Evolutionary conservation across 345 rosid genomes (phyloP).

Genomic region (Melastoma malabathricum): DNA sequence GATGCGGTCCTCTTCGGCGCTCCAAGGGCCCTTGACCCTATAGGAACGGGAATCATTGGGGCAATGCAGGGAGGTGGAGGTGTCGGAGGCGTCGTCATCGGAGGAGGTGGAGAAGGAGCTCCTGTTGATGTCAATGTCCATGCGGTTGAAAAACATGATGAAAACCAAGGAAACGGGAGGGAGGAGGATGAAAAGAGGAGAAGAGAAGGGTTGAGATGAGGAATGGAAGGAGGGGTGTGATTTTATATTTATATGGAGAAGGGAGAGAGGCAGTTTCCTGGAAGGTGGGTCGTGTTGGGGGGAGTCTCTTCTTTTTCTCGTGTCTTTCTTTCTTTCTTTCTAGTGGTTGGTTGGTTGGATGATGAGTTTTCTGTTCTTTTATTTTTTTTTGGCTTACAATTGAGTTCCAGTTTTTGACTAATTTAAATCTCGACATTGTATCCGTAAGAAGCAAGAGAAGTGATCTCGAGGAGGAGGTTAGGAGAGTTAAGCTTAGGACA

Average conservation of each 20-base stretch:
- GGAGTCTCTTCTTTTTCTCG: neutral
- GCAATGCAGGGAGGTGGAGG: slow-evolving; percentile 6
- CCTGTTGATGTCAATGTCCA: neutral
- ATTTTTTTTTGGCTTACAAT: no score
- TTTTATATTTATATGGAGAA: neutral
- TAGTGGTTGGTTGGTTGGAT: slow-evolving; percentile 1
- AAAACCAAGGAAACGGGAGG: no score
- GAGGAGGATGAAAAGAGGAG: no score
- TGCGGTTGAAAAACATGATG: no score
- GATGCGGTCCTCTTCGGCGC: slow-evolving; percentile 40
- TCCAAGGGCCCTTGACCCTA: slow-evolving; percentile 50
- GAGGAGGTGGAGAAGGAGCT: slow-evolving; percentile 3
- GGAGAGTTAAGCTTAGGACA: no score
- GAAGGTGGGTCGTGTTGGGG: slow-evolving; percentile 9
- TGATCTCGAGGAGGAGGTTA: no score
- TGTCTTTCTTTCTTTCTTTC: no score
- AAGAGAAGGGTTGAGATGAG: neutral
- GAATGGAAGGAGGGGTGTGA: neutral
- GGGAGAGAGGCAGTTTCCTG: slow-evolving; percentile 1
- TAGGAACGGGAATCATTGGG: slow-evolving; percentile 3
- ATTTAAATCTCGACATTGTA: no score
- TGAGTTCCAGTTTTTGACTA: no score
- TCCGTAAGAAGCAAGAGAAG: no score
- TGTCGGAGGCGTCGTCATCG: neutral
- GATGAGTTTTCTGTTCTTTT: no score